Base-by-base conservation (phyloP, 1,284 basidiomycete species). In the Trichosporon asahii region DNA sequence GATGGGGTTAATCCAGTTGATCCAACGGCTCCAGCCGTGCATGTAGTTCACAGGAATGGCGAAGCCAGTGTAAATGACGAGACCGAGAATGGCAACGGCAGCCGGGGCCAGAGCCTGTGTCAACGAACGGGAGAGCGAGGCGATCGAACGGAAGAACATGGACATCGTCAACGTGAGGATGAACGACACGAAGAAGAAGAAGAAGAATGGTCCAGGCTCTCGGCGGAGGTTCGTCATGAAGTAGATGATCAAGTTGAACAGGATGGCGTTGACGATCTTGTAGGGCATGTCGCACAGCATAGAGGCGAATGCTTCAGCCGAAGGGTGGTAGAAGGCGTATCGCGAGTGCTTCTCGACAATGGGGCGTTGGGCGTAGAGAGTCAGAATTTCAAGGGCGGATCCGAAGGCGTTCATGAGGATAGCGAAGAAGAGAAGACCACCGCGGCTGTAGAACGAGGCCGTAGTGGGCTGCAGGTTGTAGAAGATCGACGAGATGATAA, bases 61-160 rank as follows among this genome's bases (percentile, higher is more conserved):
- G 74, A 84, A 85, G 44, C 85, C 85, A 49, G 85, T 83, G 77
- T 86, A 87, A 67, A 86, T 84, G 72, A 86, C 79, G 25, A 86
- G 75, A 21, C 79, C 84, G 12, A 86, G 75, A 68, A 86, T 85
- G 66, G 85, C 76, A 53, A 85, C 69, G 1, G 84, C 82, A 21
- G 85, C 82, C 0, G 85, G 85, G 0, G 85, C 80, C 69, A 86
- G 77, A 6, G 85, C 85, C 66, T 84, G 80, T 3, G 74, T 72
- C 49, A 79, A 69, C 35, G 75, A 73, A 64, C 85, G 78, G 11
- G 83, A 85, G 14, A 83, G 73, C 9, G 85, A 84, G 9, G 80
- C 82, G 80, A 87, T 84, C 9, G 84, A 82, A 66, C 85, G 83
- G 84, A 87, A 87, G 67, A 86, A 76, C 82, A 84, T 85, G 2